Evolutionary conservation across 2,329 filamentous ascomycete genomes (phyloP).

Genomic region (Pseudodiploospora longispora): DNA sequence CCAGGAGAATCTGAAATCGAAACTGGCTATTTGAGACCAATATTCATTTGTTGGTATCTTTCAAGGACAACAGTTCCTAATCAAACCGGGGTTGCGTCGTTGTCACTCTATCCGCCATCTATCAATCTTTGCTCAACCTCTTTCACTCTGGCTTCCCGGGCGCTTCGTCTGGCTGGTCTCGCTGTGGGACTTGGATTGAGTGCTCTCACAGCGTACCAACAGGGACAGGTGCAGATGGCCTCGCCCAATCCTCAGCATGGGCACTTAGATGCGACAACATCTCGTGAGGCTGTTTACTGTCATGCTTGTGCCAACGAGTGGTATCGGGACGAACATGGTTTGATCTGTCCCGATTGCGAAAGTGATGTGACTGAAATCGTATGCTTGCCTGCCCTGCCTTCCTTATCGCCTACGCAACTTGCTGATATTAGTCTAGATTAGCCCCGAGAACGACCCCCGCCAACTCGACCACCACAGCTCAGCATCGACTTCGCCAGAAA

Average conservation of each 20-base stretch:
- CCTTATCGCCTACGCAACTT: not conserved
- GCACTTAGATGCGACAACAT: slow-evolving; percentile 42
- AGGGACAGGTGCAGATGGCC: slow-evolving; percentile 35
- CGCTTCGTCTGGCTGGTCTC: slow-evolving; percentile 45
- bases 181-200: slow-evolving; percentile 51
- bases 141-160: slow-evolving; percentile 48
- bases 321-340: slow-evolving; percentile 60
- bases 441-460: slow-evolving; percentile 55
- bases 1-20: too few relatives aligned
- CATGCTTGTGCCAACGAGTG: slow-evolving; percentile 76
- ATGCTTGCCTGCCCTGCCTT: slow-evolving; percentile 25
- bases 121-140: slow-evolving; percentile 9
- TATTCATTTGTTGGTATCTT: too few relatives aligned
- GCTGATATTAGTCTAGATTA: slow-evolving; percentile 32
- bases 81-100: too few relatives aligned
- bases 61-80: too few relatives aligned
- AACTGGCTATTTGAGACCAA: too few relatives aligned
- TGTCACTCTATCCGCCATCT: not conserved
- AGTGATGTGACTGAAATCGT: slow-evolving; percentile 84
- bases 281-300: slow-evolving; percentile 73
- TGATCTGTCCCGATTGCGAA: slow-evolving; percentile 69
- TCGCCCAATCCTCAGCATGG: slow-evolving; percentile 17
- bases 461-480: slow-evolving; percentile 21
- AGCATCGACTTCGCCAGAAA: slow-evolving; percentile 22
- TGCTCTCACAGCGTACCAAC: slow-evolving; percentile 47